Conservation (phyloP, 179 eudicot species). For the Silene noctiflora region DNA sequence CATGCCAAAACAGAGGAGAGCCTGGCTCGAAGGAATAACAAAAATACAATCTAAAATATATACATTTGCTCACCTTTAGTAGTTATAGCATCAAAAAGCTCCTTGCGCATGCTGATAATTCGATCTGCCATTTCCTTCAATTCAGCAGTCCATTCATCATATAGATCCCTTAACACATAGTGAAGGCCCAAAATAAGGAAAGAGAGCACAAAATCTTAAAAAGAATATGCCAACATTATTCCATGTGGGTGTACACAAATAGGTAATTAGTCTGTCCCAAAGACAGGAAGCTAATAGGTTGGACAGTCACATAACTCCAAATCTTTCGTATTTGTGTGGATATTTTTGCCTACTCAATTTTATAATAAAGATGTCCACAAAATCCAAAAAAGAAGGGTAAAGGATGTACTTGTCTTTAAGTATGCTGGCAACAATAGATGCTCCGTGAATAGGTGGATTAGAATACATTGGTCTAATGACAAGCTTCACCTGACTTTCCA, state of each 20-base stretch:
- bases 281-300: not conserved
- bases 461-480: conserved; percentile 51
- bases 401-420: conserved; percentile 40
- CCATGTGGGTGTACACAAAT: no score
- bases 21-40: not conserved
- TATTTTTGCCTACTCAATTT: not conserved
- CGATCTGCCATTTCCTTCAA: conserved; percentile 52
- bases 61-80: conserved; percentile 36
- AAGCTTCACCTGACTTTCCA: conserved; percentile 51
- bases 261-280: not conserved
- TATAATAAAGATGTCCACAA: not conserved
- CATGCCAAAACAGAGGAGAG: not conserved
- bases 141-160: conserved; percentile 46
- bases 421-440: conserved; percentile 45
- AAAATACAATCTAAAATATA: not conserved
- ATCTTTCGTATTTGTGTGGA: not conserved
- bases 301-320: not conserved
- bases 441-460: conserved; percentile 48
- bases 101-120: conserved; percentile 50
- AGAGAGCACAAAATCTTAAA: not conserved
- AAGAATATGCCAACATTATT: not conserved
- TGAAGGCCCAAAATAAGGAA: conserved; percentile 10
- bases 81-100: conserved; percentile 46
- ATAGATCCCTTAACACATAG: conserved; percentile 30
- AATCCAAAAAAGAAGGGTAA: not conserved